Base-by-base conservation (phyloP, 1,284 basidiomycete species). In the Boletus sp. region DNA sequence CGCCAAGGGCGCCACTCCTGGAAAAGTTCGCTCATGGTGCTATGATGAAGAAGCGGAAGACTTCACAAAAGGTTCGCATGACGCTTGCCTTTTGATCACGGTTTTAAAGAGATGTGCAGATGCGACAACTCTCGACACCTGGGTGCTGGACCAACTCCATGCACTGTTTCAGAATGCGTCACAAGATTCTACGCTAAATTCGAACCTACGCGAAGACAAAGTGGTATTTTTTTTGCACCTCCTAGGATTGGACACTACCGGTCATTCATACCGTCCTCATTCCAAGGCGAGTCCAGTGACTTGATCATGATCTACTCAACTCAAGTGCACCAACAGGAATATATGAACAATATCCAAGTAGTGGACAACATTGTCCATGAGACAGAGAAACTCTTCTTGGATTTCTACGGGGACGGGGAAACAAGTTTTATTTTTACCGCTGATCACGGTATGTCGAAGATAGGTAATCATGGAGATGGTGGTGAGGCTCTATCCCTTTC, bases 401-500 rank as follows among this genome's bases (percentile, higher is more conserved):
- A 80, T 3, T 91, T 87, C 59, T 94, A 84, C 59, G 65, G 68
- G 33, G 82, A 86, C 48, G 69, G 81, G 23, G 77, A 83, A 44
- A 94, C 91, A 0, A 82, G 81, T 33, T 94, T 78, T 59, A 68
- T 94, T 34, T 93, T 94, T 62, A 93, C 89, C 4, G 88, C 92
- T 0, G 91, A 94, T 63, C 91, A 94, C 62, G 91, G 91, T 5
- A 94, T 94, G 91, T 89, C 86, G 8, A 79, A 76, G 36, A 88
- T 92, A 48, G 91, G 91, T 22, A 94, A 93, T 59, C 91, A 94
- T 53, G 91, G 91, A 3, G 91, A 94, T 58, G 91, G 91, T 25
- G 83, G 87, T 88, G 57, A 60, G 75, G 3, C 34, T 26, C 32
- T 19, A 69, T 26, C 7, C 22, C 27, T 9, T 37, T 32, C 19